These are phyloP conservation scores for Aspergillus uvarum DNA, from an alignment of 2,329 filamentous ascomycete genomes.

Conservation along the genomic window DNA sequence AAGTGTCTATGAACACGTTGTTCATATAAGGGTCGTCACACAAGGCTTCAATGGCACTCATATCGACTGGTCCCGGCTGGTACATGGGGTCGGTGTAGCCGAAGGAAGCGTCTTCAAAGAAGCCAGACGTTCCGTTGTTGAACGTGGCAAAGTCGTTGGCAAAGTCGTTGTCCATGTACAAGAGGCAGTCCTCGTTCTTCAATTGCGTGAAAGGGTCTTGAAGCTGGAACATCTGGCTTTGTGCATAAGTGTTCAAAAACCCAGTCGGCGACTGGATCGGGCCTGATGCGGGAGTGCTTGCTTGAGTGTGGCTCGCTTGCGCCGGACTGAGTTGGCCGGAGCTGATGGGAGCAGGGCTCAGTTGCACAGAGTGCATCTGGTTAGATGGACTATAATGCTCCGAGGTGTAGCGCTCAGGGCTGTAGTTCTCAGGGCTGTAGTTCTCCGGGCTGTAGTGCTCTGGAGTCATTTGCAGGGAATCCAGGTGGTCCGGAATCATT, in stretches of 20 bases:
- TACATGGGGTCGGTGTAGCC: slow-evolving; percentile 3
- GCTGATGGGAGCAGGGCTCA: slow-evolving; percentile 1
- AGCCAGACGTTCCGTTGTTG: slow-evolving; percentile 1
- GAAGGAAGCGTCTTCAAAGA: slow-evolving; percentile 7
- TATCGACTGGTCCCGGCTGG: slow-evolving; percentile 1
- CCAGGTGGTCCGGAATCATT: slow-evolving; percentile 1
- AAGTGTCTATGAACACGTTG: slow-evolving; percentile 3
- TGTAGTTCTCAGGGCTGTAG: neutral
- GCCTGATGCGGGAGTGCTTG: slow-evolving; percentile 1
- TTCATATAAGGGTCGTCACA: slow-evolving; percentile 4
- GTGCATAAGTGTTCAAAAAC: slow-evolving; percentile 2
- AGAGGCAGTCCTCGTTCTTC: slow-evolving; percentile 5
- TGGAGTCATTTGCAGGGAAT: neutral
- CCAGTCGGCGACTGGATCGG: slow-evolving; percentile 4
- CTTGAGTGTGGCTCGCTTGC: slow-evolving; percentile 2
- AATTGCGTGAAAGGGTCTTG: slow-evolving; percentile 4
- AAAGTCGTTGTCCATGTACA: slow-evolving; percentile 7
- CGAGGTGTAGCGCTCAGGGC: neutral
- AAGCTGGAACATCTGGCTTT: slow-evolving; percentile 1
- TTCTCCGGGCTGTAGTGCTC: neutral
- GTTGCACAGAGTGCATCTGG: neutral
- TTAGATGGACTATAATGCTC: neutral
- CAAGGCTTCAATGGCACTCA: neutral
- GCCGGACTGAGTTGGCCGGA: slow-evolving; percentile 1
- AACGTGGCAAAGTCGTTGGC: slow-evolving; percentile 4